Base-by-base conservation (phyloP, 768 basidiomycete species). In the Rhizopogon vesiculosus region DNA sequence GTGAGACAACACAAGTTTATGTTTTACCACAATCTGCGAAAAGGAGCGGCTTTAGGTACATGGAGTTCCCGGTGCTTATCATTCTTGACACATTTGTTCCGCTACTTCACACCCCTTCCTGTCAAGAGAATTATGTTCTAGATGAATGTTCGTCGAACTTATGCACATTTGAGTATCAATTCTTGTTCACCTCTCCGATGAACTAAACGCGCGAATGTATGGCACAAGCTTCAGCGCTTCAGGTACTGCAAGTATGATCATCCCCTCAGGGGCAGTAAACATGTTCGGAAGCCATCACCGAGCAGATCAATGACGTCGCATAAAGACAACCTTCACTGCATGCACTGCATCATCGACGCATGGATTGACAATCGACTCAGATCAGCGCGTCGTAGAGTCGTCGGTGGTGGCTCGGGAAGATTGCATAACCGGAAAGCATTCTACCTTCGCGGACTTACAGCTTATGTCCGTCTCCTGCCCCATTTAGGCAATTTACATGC, bases 21-120 rank as follows among this genome's bases (percentile, higher is more conserved):
- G 15, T 49, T 49, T 49, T 49, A 49, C 15, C 48, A 38, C n/a
- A 16, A 49, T 38, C 19, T 10, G 31, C 31, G 12, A 31, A 31
- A 46, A 33, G 18, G 41, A 9, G 48, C 48, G 48, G 48, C 48
- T 49, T 49, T 49, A 38, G 48, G 48, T 49, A 38, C 35, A 35
- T 49, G 33, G 19, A 49, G 48, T 49, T 49, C 48, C 48, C 48
- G 48, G 48, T 49, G 15, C 35, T 15, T 49, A 49, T 49, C 46
- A 22, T 16, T 38, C 15, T 49, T 33, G 31, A 18, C 31, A 48
- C 31, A 18, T 19, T 19, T 35, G 46, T 10, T 48, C 46, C 46
- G 46, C 46, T 5, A 33, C 13, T 33, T 15, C 33, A 35, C 12
- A 44, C 8, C 15, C 2, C 8, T 35, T 22, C 22, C 48, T 49